These are phyloP conservation scores for Cairneyella variabilis DNA, from an alignment of 495 filamentous ascomycete genomes.

Conservation along the genomic window DNA sequence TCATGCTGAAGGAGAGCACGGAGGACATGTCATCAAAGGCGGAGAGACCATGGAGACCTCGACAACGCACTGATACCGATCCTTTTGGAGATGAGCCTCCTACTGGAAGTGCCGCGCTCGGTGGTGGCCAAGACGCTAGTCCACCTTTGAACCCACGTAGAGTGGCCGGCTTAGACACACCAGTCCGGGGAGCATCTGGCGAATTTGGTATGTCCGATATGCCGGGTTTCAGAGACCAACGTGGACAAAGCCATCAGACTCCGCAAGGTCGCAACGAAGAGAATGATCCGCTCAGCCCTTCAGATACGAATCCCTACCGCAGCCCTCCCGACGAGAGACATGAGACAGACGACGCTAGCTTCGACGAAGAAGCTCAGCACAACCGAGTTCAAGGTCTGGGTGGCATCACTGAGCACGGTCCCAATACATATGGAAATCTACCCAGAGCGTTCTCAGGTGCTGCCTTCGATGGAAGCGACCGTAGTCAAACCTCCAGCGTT, in stretches of 20 bases:
- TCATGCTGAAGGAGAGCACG: constrained; percentile 72
- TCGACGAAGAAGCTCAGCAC: constrained; percentile 30
- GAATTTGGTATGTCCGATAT: constrained; percentile 84
- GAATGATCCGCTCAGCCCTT: constrained; percentile 76
- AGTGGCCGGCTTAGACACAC: constrained; percentile 47
- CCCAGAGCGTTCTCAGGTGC: constrained; percentile 42
- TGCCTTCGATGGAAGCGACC: constrained; percentile 70
- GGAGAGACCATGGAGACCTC: constrained; percentile 45
- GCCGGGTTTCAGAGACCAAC: constrained; percentile 53
- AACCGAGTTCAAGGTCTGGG: constrained; percentile 44
- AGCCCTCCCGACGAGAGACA: constrained; percentile 79
- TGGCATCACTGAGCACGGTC: constrained; percentile 35
- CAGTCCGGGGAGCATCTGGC: constrained; percentile 51
- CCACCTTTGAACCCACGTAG: constrained; percentile 39
- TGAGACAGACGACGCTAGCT: constrained; percentile 59
- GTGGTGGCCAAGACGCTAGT: constrained; percentile 68
- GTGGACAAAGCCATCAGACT: constrained; percentile 36
- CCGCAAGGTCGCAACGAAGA: constrained; percentile 50
- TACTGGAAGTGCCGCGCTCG: constrained; percentile 74
- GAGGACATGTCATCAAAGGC: constrained; percentile 49
- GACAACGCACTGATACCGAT: constrained; percentile 73
- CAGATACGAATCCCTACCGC: constrained; percentile 95
- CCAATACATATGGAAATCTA: constrained; percentile 40
- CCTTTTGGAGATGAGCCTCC: constrained; percentile 63
- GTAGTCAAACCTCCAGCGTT: constrained; percentile 84